Evolutionary conservation across 2,329 filamentous ascomycete genomes (phyloP).

Genomic region (Calonectria montana): DNA sequence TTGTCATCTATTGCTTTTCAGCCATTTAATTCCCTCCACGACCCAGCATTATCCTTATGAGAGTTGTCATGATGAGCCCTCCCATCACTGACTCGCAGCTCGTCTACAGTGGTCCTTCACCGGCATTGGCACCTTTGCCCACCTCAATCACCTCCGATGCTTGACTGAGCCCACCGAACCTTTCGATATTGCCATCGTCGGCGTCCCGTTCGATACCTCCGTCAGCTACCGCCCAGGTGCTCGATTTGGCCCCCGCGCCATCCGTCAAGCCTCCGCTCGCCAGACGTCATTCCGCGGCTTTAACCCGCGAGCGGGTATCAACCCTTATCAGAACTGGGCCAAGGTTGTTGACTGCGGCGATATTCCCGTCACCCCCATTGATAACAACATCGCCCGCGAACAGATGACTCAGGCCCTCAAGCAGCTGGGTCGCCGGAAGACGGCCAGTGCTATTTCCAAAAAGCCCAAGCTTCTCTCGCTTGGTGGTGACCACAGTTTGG

Average conservation of each 20-base stretch:
- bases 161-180: constrained; percentile 71
- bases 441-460: constrained; percentile 49
- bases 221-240: constrained; percentile 72
- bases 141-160: constrained; percentile 76
- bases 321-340: constrained; percentile 86
- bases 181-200: constrained; percentile 79
- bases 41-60: not conserved
- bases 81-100: constrained; percentile 11
- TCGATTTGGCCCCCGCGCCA: constrained; percentile 88
- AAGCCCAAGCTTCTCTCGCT: constrained; percentile 73
- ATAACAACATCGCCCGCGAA: constrained; percentile 82
- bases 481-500: constrained; percentile 79
- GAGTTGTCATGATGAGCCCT: constrained; percentile 10
- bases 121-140: constrained; percentile 81
- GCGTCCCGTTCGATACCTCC: constrained; percentile 80
- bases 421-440: constrained; percentile 67
- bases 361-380: constrained; percentile 86
- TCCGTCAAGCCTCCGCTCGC: constrained; percentile 83
- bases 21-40: not conserved
- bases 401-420: constrained; percentile 88
- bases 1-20: not conserved
- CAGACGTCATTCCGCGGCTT: constrained; percentile 83
- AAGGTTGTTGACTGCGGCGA: constrained; percentile 91
- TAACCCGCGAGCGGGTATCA: constrained; percentile 84
- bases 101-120: constrained; percentile 64